phyloP scores from a whole-genome alignment of 495 filamentous ascomycete species.

The Cercophora newfieldiana region DNA sequence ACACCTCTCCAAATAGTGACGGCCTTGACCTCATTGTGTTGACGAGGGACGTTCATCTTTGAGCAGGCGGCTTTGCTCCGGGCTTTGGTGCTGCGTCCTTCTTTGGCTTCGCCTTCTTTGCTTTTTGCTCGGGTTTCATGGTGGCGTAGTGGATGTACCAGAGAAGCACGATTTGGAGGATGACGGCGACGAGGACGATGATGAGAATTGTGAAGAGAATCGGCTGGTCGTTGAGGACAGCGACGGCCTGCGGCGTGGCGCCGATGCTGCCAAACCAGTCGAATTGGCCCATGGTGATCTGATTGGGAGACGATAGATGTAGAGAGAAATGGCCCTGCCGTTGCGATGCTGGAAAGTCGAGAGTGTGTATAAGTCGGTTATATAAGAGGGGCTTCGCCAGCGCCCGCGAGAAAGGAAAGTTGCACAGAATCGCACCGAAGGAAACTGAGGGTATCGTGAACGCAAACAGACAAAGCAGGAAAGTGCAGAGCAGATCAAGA shows the following conservation, averaged over 20 bases:
- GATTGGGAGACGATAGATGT: not conserved
- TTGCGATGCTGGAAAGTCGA: conserved; percentile 3
- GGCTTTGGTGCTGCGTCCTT: conserved; percentile 22
- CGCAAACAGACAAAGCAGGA: not conserved
- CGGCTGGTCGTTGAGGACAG: conserved; percentile 55
- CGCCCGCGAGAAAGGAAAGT: not conserved
- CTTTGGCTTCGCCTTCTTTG: conserved; percentile 33
- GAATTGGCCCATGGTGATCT: conserved; percentile 45
- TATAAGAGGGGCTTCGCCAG: conserved; percentile 1
- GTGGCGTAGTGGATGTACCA: conserved; percentile 56
- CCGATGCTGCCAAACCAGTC: conserved; percentile 50
- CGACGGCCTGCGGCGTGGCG: conserved; percentile 49
- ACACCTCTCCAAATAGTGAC: not conserved
- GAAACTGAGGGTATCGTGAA: conserved; percentile 17
- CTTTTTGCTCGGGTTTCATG: conserved; percentile 53
- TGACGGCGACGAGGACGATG: conserved; percentile 45
- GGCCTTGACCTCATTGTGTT: not conserved
- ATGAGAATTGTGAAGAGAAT: conserved; percentile 52
- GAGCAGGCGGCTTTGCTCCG: conserved; percentile 10
- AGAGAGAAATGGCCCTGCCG: not conserved
- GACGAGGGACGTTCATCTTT: not conserved
- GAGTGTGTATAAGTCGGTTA: not conserved
- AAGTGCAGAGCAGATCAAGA: conserved; percentile 6
- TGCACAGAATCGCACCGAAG: not conserved
- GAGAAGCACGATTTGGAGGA: conserved; percentile 42